These are phyloP conservation scores for Diversispora epigaea DNA, from an alignment of 192 early-diverging fungal species.

Conservation along the genomic window DNA sequence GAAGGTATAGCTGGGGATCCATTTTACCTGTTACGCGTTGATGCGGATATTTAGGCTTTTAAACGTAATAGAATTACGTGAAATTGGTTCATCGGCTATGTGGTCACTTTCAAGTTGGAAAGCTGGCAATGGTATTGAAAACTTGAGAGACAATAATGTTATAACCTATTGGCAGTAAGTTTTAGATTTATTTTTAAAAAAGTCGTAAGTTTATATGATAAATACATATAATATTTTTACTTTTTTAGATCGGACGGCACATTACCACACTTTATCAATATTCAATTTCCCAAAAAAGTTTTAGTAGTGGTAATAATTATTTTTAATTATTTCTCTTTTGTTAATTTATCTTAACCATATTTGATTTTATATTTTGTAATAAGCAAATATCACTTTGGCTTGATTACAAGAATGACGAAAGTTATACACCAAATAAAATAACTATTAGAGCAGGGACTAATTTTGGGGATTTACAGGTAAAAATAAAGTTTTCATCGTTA, in stretches of 20 bases:
- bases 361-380: constrained; percentile 6
- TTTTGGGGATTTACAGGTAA: constrained; percentile 62
- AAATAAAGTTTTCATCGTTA: neutral
- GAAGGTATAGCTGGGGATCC: constrained; percentile 2
- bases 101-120: constrained; percentile 73
- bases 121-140: constrained; percentile 57
- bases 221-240: constrained; percentile 4
- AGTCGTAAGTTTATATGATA: neutral
- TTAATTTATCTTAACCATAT: neutral
- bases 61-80: constrained; percentile 32
- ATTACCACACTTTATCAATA: constrained; percentile 72
- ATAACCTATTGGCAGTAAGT: constrained; percentile 84
- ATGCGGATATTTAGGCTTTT: neutral
- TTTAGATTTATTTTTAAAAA: neutral
- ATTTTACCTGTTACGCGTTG: neutral
- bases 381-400: constrained; percentile 63
- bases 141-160: constrained; percentile 63
- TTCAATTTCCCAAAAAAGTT: constrained; percentile 67
- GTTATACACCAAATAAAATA: constrained; percentile 72
- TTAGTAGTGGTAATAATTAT: constrained; percentile 48
- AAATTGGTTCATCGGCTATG: constrained; percentile 60
- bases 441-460: constrained; percentile 67
- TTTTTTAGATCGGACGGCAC: constrained; percentile 65
- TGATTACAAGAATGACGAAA: constrained; percentile 79
- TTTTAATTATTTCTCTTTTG: neutral